Base-by-base conservation (phyloP, 441 rosid genomes). In the Mallotus japonicus region DNA sequence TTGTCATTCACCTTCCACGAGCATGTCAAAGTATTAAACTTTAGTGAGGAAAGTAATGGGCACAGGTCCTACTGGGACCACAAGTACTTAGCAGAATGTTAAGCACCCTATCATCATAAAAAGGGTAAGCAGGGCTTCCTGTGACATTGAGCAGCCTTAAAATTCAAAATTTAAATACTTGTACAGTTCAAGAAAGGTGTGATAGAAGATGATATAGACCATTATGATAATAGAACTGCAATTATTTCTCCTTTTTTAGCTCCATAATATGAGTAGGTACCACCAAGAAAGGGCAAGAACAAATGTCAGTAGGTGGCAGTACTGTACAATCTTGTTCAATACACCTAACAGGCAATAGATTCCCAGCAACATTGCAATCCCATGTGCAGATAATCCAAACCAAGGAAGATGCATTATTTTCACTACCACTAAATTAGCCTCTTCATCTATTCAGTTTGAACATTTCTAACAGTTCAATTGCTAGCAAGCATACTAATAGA, bases 61-160 rank as follows among this genome's bases (percentile, higher is more conserved):
- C 2, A n/a, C 24, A n/a, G 47, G 19, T 17, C 67, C 37, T 12
- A 64, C 9, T 10, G 17, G 53, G 68, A 20, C 53, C 68, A 20
- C 34, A 64, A 19, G 15, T 22, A 64, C 44, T 11, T 46, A 64
- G 68, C 68, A 44, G 68, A 19, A 64, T 32, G 37, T n/a, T 42
- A 20, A 46, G 54, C 34, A 44, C 54, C 9, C 17, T 22, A 40
- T 40, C 54, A 20, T 19, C 3, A 15, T 16, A 11, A 40, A n/a
- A 42, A 47, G 47, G 44, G n/a, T 8, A 32, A 13, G 19, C 3
- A 63, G 28, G 20, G 8, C 2, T 63, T 12, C 49, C 24, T 47
- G 20, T 44, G 8, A 42, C 42, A 28, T 40, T 63, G 51, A 34
- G 51, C 67, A 63, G 22, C 67, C 20, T 64, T 19, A 11, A 11